Percentiles rank a stretch among this genome's conserved stretches.
These are phyloP conservation scores for Xanthoceras sorbifolium DNA, from an alignment of 345 rosid species.

Conservation along the genomic window DNA sequence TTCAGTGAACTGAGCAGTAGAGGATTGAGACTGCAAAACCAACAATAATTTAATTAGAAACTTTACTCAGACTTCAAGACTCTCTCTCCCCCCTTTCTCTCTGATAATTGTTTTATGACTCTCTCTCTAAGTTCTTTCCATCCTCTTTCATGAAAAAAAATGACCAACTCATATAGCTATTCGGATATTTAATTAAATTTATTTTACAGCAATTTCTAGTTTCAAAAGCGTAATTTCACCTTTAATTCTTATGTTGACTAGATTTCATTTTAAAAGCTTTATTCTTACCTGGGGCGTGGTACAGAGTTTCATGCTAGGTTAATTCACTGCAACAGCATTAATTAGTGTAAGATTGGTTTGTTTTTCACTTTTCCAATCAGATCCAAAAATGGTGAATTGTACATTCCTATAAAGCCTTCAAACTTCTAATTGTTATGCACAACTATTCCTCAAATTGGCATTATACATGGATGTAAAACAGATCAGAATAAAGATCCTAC, in stretches of 20 bases:
- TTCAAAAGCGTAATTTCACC: not conserved
- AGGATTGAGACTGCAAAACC: conserved; percentile 27
- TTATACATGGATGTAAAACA: not conserved
- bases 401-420: not conserved
- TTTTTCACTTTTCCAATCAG: not conserved
- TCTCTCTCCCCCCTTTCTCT: not conserved
- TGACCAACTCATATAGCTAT: not conserved
- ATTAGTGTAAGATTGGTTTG: not conserved
- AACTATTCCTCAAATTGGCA: not conserved
- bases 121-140: not conserved
- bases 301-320: not conserved
- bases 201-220: not conserved
- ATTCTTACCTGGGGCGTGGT: not conserved
- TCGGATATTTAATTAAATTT: not conserved
- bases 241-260: not conserved
- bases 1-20: conserved; percentile 43
- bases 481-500: not conserved
- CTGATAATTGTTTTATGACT: not conserved
- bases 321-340: not conserved
- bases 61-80: not conserved
- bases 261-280: not conserved
- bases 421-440: not conserved
- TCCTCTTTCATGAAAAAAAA: not conserved
- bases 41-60: conserved; percentile 18
- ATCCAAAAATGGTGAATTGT: not conserved